A percentile compares a stretch with the other conserved stretches of the same genome.
Evolutionary conservation across 2,329 filamentous ascomycete genomes (phyloP).

Genomic region (Clarireedia homoeocarpa): DNA sequence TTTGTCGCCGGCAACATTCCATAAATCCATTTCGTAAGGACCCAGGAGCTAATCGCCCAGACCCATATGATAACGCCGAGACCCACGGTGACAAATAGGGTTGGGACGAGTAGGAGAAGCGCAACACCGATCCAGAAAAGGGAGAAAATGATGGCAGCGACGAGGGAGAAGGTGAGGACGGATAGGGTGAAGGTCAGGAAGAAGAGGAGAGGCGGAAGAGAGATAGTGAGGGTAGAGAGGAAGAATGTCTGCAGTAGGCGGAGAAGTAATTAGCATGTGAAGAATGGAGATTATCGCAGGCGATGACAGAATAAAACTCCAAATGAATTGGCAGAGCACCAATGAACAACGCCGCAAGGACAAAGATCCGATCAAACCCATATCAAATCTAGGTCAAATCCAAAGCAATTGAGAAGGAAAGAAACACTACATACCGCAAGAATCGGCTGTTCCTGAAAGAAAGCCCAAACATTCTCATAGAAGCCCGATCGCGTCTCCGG

Average conservation of each 20-base stretch:
- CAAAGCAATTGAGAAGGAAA: background rate
- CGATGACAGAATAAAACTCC: background rate
- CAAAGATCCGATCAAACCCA: background rate
- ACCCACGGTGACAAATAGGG: constrained; percentile 56
- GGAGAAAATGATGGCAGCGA: constrained; percentile 55
- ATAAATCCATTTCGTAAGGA: constrained; percentile 41
- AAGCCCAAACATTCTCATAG: constrained; percentile 43
- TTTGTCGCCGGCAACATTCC: constrained; percentile 21
- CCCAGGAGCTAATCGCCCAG: constrained; percentile 56
- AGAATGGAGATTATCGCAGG: background rate
- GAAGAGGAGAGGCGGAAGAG: constrained; percentile 57
- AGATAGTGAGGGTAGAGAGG: constrained; percentile 54
- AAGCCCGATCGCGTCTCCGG: constrained; percentile 52
- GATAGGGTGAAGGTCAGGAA: constrained; percentile 60
- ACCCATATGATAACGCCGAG: constrained; percentile 58
- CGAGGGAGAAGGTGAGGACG: constrained; percentile 53
- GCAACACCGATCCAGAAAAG: constrained; percentile 62
- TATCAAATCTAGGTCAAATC: background rate
- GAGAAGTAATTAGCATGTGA: background rate
- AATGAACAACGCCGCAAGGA: background rate
- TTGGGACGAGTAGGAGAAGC: constrained; percentile 59
- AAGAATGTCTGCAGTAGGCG: constrained; percentile 53
- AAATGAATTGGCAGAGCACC: background rate
- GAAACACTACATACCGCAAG: constrained; percentile 49
- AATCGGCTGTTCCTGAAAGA: constrained; percentile 58